phyloP scores from a whole-genome alignment of 2,329 filamentous ascomycete genomes.

The Aspergillus floridensis region DNA sequence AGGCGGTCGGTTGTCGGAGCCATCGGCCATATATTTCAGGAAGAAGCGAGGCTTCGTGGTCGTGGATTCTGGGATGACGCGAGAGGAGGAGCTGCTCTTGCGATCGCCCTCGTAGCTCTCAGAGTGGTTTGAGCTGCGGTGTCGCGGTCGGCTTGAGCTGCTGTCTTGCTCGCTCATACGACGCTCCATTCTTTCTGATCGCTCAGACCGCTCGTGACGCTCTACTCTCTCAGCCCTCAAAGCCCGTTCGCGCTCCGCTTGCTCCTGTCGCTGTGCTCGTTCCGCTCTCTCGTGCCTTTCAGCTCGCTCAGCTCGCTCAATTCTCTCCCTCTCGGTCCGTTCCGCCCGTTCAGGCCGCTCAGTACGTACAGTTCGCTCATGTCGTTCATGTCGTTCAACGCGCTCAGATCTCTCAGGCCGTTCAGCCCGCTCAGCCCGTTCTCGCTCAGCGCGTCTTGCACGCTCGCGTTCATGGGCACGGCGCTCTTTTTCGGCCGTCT shows the following conservation, averaged over 20 bases:
- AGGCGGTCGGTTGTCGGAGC: constrained; percentile 40
- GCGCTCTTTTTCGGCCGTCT: constrained; percentile 20
- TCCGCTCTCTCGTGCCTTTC: constrained; percentile 16
- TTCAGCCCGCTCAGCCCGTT: not conserved
- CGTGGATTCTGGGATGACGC: constrained; percentile 19
- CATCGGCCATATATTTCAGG: constrained; percentile 39
- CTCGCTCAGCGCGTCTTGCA: not conserved
- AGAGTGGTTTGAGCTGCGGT: constrained; percentile 24
- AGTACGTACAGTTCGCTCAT: constrained; percentile 13
- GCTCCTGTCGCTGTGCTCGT: not conserved
- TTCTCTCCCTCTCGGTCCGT: not conserved
- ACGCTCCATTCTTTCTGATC: constrained; percentile 1
- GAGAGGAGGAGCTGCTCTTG: constrained; percentile 29
- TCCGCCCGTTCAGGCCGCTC: constrained; percentile 15
- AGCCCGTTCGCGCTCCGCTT: not conserved
- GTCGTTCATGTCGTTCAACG: not conserved
- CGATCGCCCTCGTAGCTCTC: constrained; percentile 24
- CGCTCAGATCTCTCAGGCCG: not conserved
- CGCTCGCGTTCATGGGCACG: constrained; percentile 3
- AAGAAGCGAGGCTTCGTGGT: constrained; percentile 28
- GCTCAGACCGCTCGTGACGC: constrained; percentile 11
- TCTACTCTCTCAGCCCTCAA: constrained; percentile 10
- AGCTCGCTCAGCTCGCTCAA: constrained; percentile 2
- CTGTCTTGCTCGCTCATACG: constrained; percentile 8
- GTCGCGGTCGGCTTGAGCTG: constrained; percentile 9